A percentile compares a stretch with the other conserved stretches of the same genome.
phyloP scores from a whole-genome alignment of 306 rosid species.

The Herpetospermum pedunculosum region DNA sequence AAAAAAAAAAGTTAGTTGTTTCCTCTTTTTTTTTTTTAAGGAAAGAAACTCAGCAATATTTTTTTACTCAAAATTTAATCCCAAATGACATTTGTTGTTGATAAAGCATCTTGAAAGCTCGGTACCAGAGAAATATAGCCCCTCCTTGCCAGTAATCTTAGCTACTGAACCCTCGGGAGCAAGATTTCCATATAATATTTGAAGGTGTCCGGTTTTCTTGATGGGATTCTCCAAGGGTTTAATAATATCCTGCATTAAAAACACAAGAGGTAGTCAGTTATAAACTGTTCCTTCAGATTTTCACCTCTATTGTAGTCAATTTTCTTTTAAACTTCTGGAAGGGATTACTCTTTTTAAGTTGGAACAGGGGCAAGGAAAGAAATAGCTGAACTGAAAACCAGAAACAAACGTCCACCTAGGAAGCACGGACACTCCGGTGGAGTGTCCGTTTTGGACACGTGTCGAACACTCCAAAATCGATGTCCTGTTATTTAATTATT shows the following conservation, averaged over 20 bases:
- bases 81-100: neutral
- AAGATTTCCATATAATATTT: conserved; percentile 77
- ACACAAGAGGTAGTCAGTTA: neutral
- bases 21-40: neutral
- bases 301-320: neutral
- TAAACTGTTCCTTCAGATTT: neutral
- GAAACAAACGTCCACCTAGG: neutral
- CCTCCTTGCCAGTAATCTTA: conserved; percentile 96
- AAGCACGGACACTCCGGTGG: too few relatives aligned
- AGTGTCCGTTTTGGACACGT: too few relatives aligned
- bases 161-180: conserved; percentile 95
- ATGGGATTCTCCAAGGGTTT: conserved; percentile 87
- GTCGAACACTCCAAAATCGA: too few relatives aligned
- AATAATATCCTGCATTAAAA: conserved; percentile 55
- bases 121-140: conserved; percentile 84
- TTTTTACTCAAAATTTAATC: too few relatives aligned
- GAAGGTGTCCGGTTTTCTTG: conserved; percentile 91
- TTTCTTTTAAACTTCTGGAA: neutral
- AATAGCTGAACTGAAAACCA: conserved; percentile 3
- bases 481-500: too few relatives aligned
- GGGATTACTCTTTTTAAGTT: neutral
- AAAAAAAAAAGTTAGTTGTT: neutral
- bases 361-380: neutral
- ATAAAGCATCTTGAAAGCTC: conserved; percentile 10
- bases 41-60: too few relatives aligned